These are phyloP conservation scores for Arachnomyces sp. DNA, from an alignment of 2,329 filamentous ascomycete species.

Conservation along the genomic window DNA sequence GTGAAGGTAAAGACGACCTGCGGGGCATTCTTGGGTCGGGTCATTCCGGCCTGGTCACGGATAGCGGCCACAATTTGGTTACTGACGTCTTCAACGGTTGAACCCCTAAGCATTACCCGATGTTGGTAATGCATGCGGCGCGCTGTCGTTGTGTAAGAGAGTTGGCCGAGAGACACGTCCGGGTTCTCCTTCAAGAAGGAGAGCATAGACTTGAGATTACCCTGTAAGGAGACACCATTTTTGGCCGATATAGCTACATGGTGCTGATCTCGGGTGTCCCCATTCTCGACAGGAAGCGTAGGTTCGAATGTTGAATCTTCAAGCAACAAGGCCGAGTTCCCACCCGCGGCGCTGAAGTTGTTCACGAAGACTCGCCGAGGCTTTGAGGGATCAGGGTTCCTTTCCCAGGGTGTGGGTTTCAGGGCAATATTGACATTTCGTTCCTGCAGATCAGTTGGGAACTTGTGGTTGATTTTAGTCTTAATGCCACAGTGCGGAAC, in stretches of 20 bases:
- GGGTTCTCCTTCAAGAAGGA: conserved; percentile 46
- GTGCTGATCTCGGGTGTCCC: conserved; percentile 48
- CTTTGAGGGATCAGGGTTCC: conserved; percentile 18
- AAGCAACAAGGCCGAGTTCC: conserved; percentile 50
- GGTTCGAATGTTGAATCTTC: conserved; percentile 24
- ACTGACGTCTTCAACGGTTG: conserved; percentile 15
- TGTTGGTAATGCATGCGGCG: conserved; percentile 52
- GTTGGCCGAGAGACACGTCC: conserved; percentile 40
- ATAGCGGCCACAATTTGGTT: conserved; percentile 14
- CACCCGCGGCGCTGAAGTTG: conserved; percentile 64
- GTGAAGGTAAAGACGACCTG: conserved; percentile 32
- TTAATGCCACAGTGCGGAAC: conserved; percentile 31
- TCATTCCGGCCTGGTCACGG: conserved; percentile 13
- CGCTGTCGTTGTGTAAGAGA: conserved; percentile 59
- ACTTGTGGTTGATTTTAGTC: conserved; percentile 38
- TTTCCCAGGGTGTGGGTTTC: conserved; percentile 35
- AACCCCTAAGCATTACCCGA: conserved; percentile 19
- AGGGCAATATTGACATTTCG: conserved; percentile 41
- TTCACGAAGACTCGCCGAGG: conserved; percentile 49
- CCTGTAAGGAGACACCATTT: conserved; percentile 33
- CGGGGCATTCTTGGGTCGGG: conserved; percentile 10
- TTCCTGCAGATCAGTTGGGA: conserved; percentile 36
- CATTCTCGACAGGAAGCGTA: conserved; percentile 9
- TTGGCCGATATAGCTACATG: conserved; percentile 52
- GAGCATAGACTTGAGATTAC: conserved; percentile 49